Percentiles rank a stretch among this genome's conserved stretches.
phyloP scores from a whole-genome alignment of 805 yeast species.

The Saccharomycopsis fermentans region DNA sequence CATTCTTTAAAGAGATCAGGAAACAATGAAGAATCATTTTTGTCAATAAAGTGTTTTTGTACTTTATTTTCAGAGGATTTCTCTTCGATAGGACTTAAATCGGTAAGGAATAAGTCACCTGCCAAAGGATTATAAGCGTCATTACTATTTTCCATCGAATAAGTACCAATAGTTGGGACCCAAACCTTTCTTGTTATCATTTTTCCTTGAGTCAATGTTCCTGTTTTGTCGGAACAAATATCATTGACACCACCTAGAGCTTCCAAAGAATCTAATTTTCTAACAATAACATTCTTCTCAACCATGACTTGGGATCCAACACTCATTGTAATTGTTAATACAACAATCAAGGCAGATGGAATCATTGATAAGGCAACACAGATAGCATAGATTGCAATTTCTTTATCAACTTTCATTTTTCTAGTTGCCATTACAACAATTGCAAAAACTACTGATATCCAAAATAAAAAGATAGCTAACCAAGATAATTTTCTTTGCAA shows the following conservation, averaged over 20 bases:
- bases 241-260: conserved; percentile 73
- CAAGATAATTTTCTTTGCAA: conserved; percentile 65
- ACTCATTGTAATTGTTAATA: conserved; percentile 78
- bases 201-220: conserved; percentile 71
- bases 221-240: conserved; percentile 76
- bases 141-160: conserved; percentile 40
- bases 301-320: conserved; percentile 67
- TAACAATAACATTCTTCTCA: conserved; percentile 57
- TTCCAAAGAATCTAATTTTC: conserved; percentile 69
- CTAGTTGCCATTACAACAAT: conserved; percentile 83
- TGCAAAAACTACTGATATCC: conserved; percentile 76
- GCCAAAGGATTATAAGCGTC: conserved; percentile 56
- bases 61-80: not conserved
- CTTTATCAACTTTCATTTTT: conserved; percentile 58
- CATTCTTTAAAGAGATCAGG: conserved; percentile 34
- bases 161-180: conserved; percentile 56
- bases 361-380: conserved; percentile 75
- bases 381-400: conserved; percentile 82
- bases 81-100: not conserved
- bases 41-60: not conserved
- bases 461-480: conserved; percentile 63
- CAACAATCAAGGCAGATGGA: conserved; percentile 72
- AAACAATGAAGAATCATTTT: not conserved
- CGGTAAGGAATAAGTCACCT: conserved; percentile 28
- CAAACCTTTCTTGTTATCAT: conserved; percentile 66